Evolutionary conservation across 1,284 basidiomycete species (phyloP).

Genomic region (Sanghuangporus baumii): DNA sequence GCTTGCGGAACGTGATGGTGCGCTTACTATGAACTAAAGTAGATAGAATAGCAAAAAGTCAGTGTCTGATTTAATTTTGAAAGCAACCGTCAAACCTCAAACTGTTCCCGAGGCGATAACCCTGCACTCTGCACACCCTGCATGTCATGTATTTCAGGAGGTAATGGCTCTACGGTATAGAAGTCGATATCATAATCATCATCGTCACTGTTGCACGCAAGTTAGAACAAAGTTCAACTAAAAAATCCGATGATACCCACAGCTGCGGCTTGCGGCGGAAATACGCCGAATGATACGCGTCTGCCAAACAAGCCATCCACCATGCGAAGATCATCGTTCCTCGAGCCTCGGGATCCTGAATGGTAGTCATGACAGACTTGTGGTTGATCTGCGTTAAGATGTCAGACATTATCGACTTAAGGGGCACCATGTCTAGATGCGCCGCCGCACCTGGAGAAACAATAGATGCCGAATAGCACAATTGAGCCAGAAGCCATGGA

Average conservation of each 20-base stretch:
- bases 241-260: conserved; percentile 43
- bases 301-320: conserved; percentile 62
- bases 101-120: conserved; percentile 65
- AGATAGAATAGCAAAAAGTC: conserved; percentile 7
- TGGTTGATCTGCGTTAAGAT: conserved; percentile 60
- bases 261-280: conserved; percentile 56
- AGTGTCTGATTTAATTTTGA: conserved; percentile 10
- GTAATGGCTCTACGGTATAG: conserved; percentile 63
- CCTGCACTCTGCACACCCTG: conserved; percentile 34
- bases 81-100: conserved; percentile 46
- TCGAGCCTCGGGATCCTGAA: conserved; percentile 63
- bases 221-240: conserved; percentile 28
- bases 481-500: conserved; percentile 76
- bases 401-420: not conserved
- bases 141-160: conserved; percentile 40
- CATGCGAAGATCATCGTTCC: conserved; percentile 84
- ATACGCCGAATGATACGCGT: conserved; percentile 55
- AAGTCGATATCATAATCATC: conserved; percentile 74
- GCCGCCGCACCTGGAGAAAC: conserved; percentile 55
- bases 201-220: conserved; percentile 47
- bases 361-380: conserved; percentile 64
- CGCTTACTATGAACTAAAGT: conserved; percentile 35
- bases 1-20: conserved; percentile 27
- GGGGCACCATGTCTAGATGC: not conserved
- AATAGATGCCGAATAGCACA: conserved; percentile 72